Conservation (phyloP, 371 early-diverging fungal species). For the Syncephalis fuscata region DNA sequence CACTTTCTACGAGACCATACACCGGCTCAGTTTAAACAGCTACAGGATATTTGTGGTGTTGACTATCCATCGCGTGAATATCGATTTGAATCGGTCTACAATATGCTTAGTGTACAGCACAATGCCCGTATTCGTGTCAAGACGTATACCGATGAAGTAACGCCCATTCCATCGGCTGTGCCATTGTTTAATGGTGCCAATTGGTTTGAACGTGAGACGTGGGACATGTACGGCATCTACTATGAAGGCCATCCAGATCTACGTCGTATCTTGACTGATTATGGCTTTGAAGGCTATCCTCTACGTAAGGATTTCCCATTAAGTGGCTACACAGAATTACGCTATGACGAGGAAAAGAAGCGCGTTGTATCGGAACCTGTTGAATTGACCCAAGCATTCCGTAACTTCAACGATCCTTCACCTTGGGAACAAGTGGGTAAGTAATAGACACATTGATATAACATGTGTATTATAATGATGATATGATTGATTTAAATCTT, state of each 20-base stretch:
- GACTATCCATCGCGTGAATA: slow-evolving; percentile 84
- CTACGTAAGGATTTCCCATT: slow-evolving; percentile 96
- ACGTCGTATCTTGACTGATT: slow-evolving; percentile 93
- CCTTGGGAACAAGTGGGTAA: slow-evolving; percentile 77
- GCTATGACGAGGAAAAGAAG: slow-evolving; percentile 95
- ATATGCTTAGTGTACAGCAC: slow-evolving; percentile 70
- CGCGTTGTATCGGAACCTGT: slow-evolving; percentile 90
- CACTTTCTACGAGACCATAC: slow-evolving; percentile 89
- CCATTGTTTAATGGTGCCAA: slow-evolving; percentile 71
- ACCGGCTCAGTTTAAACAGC: slow-evolving; percentile 80
- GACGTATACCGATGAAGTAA: slow-evolving; percentile 85
- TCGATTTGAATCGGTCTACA: slow-evolving; percentile 94
- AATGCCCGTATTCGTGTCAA: slow-evolving; percentile 94
- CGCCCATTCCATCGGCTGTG: slow-evolving; percentile 73
- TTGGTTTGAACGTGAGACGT: slow-evolving; percentile 97
- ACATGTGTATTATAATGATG: too few species aligned
- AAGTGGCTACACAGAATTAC: slow-evolving; percentile 87
- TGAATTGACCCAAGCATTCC: slow-evolving; percentile 92
- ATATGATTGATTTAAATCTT: too few species aligned
- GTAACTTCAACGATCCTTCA: slow-evolving; percentile 79
- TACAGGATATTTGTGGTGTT: slow-evolving; percentile 72
- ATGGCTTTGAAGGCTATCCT: slow-evolving; percentile 96
- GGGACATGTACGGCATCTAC: slow-evolving; percentile 96
- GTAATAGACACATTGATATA: too few species aligned
- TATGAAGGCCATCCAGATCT: slow-evolving; percentile 93